phyloP scores from a whole-genome alignment of 2,329 filamentous ascomycete species.

The Periconia sp. region DNA sequence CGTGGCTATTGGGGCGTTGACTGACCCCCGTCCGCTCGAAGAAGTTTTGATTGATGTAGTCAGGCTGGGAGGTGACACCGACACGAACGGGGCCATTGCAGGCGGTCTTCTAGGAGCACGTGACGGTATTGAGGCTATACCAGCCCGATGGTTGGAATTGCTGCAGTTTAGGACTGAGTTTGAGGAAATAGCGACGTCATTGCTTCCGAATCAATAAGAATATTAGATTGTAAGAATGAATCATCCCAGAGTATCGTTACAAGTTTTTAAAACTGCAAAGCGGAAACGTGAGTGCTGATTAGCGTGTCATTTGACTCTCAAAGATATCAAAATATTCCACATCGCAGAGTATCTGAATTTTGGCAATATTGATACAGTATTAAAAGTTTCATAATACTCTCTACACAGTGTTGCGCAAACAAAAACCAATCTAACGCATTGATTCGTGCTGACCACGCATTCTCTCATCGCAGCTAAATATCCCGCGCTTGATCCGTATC shows the following conservation, averaged over 20 bases:
- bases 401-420: too few species aligned
- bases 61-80: slow-evolving; percentile 50
- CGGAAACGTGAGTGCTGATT: too few species aligned
- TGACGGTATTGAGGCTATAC: slow-evolving; percentile 48
- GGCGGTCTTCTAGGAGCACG: slow-evolving; percentile 51
- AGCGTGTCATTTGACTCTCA: too few species aligned
- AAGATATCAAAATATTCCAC: too few species aligned
- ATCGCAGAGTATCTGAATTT: too few species aligned
- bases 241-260: too few species aligned
- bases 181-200: slow-evolving; percentile 5
- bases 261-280: too few species aligned
- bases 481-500: background rate
- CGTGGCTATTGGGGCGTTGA: slow-evolving; percentile 47
- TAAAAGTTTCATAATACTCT: too few species aligned
- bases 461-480: background rate
- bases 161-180: slow-evolving; percentile 27
- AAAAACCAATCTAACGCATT: too few species aligned
- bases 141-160: slow-evolving; percentile 40
- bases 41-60: slow-evolving; percentile 53
- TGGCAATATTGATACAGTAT: too few species aligned
- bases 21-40: slow-evolving; percentile 45
- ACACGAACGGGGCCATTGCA: slow-evolving; percentile 52
- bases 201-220: background rate
- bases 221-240: too few species aligned
- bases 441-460: background rate